Base-by-base conservation (phyloP, 2,329 filamentous ascomycete species). In the Pseudophaeomoniella oleicola region DNA sequence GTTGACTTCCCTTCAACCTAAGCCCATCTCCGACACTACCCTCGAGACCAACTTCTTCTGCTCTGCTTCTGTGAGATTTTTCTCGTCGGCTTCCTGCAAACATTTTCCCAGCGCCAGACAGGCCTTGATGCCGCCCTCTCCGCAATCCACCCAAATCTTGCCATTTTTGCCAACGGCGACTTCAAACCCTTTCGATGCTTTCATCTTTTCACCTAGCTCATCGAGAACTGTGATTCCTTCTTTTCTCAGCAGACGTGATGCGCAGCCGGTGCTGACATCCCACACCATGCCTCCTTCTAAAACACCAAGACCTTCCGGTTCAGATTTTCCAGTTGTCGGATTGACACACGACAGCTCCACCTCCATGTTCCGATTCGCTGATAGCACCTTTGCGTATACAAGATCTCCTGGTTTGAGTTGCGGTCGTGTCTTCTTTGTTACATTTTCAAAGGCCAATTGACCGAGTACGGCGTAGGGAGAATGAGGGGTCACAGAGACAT, bases 141-240 rank as follows among this genome's bases (percentile, higher is more conserved):
- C 58, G 46, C 81, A 86, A 51, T 88, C 78, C 11, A 96, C 81
- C 86, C 90, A 96, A 15, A 96, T 72, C 55, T 75, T 79, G 30
- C 90, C 90, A 57, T 98, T 98, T 51, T 85, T 75, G 13, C 90
- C 90, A 5, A 94, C 82, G 0, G 88, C 88, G 41, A 92, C 82
- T 65, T 98, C 90, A 55, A 96, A 98, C 14, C 81, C 77, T n/a
- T 27, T 27, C n/a, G 22, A 9, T 14, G 62, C 62, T 2, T 54
- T 46, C 11, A 94, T 59, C 37, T 84, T 88, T 39, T 78, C 77
- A 3, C 79, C 87, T 11, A 96, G 62, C 51, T 85, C 81, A 44
- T 93, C 83, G 39, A 96, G 58, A 16, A 94, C 69, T 3, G 76
- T 71, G 5, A 94, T 58, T 15, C 72, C 72, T 12, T 78, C 80